phyloP scores from a whole-genome alignment of 1,284 basidiomycete genomes.

The Melampsora americana region DNA sequence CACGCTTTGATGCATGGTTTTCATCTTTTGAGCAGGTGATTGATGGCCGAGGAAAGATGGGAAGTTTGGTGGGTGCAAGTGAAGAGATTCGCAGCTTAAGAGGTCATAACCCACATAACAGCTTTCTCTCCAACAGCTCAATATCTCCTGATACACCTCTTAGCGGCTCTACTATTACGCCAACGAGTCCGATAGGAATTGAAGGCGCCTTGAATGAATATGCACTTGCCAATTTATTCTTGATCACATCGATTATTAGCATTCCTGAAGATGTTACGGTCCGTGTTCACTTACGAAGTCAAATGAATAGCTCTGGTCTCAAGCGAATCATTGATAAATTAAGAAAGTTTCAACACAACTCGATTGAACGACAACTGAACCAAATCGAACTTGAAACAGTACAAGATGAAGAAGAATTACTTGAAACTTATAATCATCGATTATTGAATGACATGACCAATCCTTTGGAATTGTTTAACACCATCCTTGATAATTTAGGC shows the following conservation, averaged over 20 bases:
- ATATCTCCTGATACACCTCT: constrained; percentile 45
- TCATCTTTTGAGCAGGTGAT: constrained; percentile 73
- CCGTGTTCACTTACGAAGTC: constrained; percentile 75
- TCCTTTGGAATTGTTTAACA: constrained; percentile 81
- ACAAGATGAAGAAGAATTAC: constrained; percentile 73
- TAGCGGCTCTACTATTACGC: constrained; percentile 58
- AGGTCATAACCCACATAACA: constrained; percentile 45
- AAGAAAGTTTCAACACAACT: constrained; percentile 63
- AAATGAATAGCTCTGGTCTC: constrained; percentile 84
- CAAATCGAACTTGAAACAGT: constrained; percentile 68
- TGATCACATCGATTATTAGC: constrained; percentile 67
- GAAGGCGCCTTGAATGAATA: constrained; percentile 76
- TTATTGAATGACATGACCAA: constrained; percentile 73
- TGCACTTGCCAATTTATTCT: constrained; percentile 66
- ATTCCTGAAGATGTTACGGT: constrained; percentile 72
- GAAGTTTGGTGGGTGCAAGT: constrained; percentile 87
- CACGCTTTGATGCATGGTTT: constrained; percentile 84
- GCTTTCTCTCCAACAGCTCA: constrained; percentile 38
- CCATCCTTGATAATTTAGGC: constrained; percentile 69
- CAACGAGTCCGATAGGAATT: constrained; percentile 58
- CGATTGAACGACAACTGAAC: constrained; percentile 68
- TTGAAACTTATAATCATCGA: constrained; percentile 72
- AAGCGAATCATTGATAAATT: constrained; percentile 71
- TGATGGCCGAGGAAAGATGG: constrained; percentile 86
- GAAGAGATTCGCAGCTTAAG: constrained; percentile 69